Conservation (phyloP, 2,329 filamentous ascomycete genomes). For the Chlorencoelia australis region DNA sequence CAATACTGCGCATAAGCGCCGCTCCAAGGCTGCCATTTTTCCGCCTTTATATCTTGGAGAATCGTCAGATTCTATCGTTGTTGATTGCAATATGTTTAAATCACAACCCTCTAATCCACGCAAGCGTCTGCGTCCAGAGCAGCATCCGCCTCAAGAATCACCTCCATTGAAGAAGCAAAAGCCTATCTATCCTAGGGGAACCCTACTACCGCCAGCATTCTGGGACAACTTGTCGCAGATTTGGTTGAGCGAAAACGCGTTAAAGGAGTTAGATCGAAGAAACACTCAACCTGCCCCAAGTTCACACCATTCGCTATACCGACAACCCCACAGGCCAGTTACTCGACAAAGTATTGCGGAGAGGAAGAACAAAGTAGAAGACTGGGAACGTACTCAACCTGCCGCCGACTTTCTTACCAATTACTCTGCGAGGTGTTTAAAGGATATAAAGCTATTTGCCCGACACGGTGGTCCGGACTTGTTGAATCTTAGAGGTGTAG, state of each 20-base stretch:
- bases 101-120: background rate
- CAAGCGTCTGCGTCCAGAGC: background rate
- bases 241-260: conserved; percentile 4
- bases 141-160: background rate
- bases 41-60: background rate
- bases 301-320: conserved; percentile 1
- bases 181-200: background rate
- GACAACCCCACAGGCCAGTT: conserved; percentile 1
- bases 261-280: conserved; percentile 5
- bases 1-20: background rate
- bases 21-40: background rate
- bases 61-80: background rate
- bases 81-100: background rate
- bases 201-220: conserved; percentile 3
- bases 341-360: conserved; percentile 4
- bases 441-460: too few relatives aligned
- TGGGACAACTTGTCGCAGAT: conserved; percentile 5
- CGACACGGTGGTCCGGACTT: too few relatives aligned
- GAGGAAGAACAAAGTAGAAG: conserved; percentile 3
- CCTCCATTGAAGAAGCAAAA: background rate
- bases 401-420: conserved; percentile 1
- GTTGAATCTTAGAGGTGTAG: conserved; percentile 3
- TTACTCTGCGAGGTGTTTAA: conserved; percentile 4
- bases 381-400: background rate
- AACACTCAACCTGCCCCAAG: conserved; percentile 1